Evolutionary conservation across 2,329 filamentous ascomycete species (phyloP).

Genomic region (Penicillium sp.): DNA sequence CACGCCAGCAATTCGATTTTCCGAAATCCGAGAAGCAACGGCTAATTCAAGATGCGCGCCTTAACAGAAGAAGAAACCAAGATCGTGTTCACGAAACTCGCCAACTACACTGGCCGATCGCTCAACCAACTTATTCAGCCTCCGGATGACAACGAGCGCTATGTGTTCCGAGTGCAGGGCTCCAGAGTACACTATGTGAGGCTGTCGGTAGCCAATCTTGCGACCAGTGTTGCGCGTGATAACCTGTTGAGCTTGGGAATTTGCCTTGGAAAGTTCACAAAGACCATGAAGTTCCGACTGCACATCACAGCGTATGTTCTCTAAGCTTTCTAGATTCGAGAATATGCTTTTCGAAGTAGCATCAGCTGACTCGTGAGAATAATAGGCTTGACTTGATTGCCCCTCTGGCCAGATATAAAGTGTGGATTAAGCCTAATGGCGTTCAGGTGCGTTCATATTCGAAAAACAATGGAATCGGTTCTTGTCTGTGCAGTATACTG

Average conservation of each 20-base stretch:
- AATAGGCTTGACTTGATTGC: constrained; percentile 70
- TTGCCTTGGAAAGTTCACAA: constrained; percentile 92
- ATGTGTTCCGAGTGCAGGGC: constrained; percentile 80
- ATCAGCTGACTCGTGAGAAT: not conserved
- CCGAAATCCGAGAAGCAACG: not conserved
- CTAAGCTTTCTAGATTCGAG: no score
- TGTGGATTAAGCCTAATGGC: constrained; percentile 94
- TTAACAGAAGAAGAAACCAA: constrained; percentile 65
- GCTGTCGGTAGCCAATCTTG: constrained; percentile 83
- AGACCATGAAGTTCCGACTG: constrained; percentile 90
- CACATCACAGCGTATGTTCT: constrained; percentile 69
- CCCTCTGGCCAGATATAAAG: constrained; percentile 89
- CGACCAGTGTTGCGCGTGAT: constrained; percentile 76
- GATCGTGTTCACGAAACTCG: constrained; percentile 86
- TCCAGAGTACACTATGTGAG: constrained; percentile 89
- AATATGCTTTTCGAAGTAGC: not conserved
- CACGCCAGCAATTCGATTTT: not conserved
- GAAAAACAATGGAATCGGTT: not conserved
- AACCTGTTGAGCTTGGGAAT: constrained; percentile 83
- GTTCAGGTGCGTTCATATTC: constrained; percentile 39
- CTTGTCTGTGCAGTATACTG: not conserved
- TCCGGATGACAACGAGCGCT: constrained; percentile 68
- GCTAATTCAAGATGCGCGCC: constrained; percentile 62
- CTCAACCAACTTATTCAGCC: constrained; percentile 80
- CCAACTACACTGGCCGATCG: constrained; percentile 84